Conservation (phyloP, 306 rosid species). For the Luffa acutangula region DNA sequence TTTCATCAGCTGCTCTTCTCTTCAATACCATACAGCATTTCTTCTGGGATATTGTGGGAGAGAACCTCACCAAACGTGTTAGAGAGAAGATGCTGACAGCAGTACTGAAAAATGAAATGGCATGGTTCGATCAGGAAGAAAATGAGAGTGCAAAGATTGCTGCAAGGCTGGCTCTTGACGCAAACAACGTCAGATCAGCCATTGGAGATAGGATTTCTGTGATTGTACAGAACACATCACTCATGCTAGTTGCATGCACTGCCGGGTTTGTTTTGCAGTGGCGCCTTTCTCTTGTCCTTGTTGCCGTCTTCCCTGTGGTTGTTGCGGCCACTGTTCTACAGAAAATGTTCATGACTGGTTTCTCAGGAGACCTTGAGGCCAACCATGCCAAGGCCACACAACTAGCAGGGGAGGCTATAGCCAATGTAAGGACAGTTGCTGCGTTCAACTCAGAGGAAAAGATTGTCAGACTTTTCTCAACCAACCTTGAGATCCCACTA, state of each 20-base stretch:
- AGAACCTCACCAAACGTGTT: slow-evolving; percentile 78
- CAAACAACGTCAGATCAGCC: slow-evolving; percentile 90
- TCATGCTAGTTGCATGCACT: slow-evolving; percentile 84
- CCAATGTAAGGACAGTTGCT: slow-evolving; percentile 88
- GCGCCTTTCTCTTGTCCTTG: slow-evolving; percentile 91
- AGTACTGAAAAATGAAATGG: slow-evolving; percentile 81
- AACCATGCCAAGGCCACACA: slow-evolving; percentile 94
- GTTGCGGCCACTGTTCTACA: slow-evolving; percentile 98
- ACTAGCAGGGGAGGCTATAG: slow-evolving; percentile 94
- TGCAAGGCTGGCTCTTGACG: slow-evolving; percentile 81
- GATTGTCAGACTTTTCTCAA: slow-evolving; percentile 61
- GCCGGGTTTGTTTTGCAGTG: slow-evolving; percentile 92
- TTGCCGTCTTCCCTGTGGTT: slow-evolving; percentile 94
- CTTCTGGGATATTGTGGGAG: slow-evolving; percentile 97
- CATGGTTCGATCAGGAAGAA: slow-evolving; percentile 94
- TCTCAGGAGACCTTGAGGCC: slow-evolving; percentile 93
- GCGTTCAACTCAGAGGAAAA: slow-evolving; percentile 80
- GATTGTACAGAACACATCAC: slow-evolving; percentile 89
- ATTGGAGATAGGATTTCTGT: slow-evolving; percentile 89
- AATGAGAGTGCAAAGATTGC: slow-evolving; percentile 85
- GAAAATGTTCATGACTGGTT: slow-evolving; percentile 98
- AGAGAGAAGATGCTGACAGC: slow-evolving; percentile 79
- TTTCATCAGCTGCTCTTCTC: slow-evolving; percentile 83
- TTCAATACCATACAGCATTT: slow-evolving; percentile 88
- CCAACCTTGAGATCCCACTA: slow-evolving; percentile 66